A percentile compares a stretch with the other conserved stretches of the same genome.
These are phyloP conservation scores for Xerocomus potaroensis DNA, from an alignment of 768 basidiomycete genomes.

Conservation along the genomic window DNA sequence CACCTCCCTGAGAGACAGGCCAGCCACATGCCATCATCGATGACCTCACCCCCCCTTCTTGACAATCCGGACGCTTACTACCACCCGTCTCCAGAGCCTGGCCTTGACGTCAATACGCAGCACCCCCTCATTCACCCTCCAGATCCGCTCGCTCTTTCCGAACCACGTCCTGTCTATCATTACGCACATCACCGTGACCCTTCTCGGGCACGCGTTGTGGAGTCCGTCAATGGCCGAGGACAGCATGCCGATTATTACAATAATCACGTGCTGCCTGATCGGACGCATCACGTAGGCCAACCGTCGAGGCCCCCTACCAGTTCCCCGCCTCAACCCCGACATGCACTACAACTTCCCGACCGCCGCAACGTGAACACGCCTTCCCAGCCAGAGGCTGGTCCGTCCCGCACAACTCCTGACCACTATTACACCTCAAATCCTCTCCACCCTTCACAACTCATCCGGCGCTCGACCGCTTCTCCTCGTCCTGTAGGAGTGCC, in stretches of 20 bases:
- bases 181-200: slow-evolving; percentile 22
- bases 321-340: slow-evolving; percentile 17
- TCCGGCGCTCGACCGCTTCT: slow-evolving; percentile 17
- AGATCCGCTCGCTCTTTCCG: slow-evolving; percentile 31
- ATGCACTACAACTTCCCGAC: slow-evolving; percentile 17
- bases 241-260: slow-evolving; percentile 27
- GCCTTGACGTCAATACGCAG: slow-evolving; percentile 30
- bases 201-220: slow-evolving; percentile 28
- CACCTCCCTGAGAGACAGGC: slow-evolving; percentile 22
- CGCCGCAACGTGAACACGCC: slow-evolving; percentile 12
- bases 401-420: slow-evolving; percentile 14
- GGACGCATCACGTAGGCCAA: slow-evolving; percentile 7
- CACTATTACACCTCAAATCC: slow-evolving; percentile 13
- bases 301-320: slow-evolving; percentile 18
- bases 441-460: slow-evolving; percentile 15
- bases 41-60: slow-evolving; percentile 26
- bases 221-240: slow-evolving; percentile 18
- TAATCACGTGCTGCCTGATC: slow-evolving; percentile 21
- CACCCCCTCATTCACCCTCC: slow-evolving; percentile 19
- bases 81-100: slow-evolving; percentile 22
- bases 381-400: slow-evolving; percentile 19
- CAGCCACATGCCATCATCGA: slow-evolving; percentile 25
- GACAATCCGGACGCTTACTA: slow-evolving; percentile 25
- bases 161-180: slow-evolving; percentile 27
- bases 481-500: slow-evolving; percentile 17